These are phyloP conservation scores for Pelargonium nanum DNA, from an alignment of 345 rosid species.

Conservation along the genomic window DNA sequence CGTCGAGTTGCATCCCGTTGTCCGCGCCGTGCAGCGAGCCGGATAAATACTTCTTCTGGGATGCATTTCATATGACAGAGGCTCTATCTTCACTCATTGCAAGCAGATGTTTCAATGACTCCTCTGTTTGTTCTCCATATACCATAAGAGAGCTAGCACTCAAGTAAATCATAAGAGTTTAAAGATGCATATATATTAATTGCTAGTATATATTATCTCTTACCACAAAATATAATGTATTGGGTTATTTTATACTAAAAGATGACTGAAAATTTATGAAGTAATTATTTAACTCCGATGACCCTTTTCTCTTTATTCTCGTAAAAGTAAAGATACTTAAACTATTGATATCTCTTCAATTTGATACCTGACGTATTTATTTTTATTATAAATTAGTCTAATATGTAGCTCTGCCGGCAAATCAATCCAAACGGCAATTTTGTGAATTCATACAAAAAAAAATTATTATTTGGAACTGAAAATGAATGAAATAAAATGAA, in stretches of 20 bases:
- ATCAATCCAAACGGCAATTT: no score
- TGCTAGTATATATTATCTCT: background rate
- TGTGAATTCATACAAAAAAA: no score
- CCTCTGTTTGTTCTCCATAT: constrained; percentile 28
- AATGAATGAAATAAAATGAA: no score
- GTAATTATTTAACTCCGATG: no score
- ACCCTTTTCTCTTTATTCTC: no score
- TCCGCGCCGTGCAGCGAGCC: constrained; percentile 20
- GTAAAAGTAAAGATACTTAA: no score
- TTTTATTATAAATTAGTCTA: no score
- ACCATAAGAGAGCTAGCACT: constrained; percentile 20
- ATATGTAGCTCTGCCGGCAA: no score
- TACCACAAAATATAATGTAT: background rate
- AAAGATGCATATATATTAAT: background rate
- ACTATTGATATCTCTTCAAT: no score
- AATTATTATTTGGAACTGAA: no score
- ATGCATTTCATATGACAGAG: constrained; percentile 36
- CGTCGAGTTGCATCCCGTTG: constrained; percentile 27
- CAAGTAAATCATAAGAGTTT: background rate
- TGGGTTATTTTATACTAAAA: background rate
- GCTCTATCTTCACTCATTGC: constrained; percentile 19
- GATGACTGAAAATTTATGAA: background rate
- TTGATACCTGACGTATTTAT: no score
- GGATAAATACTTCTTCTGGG: constrained; percentile 29
- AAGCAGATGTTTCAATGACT: constrained; percentile 19